A percentile compares a stretch with the other conserved stretches of the same genome.
Evolutionary conservation across 2,329 filamentous ascomycete species (phyloP).

Genomic region (Diaporthe nobilis): DNA sequence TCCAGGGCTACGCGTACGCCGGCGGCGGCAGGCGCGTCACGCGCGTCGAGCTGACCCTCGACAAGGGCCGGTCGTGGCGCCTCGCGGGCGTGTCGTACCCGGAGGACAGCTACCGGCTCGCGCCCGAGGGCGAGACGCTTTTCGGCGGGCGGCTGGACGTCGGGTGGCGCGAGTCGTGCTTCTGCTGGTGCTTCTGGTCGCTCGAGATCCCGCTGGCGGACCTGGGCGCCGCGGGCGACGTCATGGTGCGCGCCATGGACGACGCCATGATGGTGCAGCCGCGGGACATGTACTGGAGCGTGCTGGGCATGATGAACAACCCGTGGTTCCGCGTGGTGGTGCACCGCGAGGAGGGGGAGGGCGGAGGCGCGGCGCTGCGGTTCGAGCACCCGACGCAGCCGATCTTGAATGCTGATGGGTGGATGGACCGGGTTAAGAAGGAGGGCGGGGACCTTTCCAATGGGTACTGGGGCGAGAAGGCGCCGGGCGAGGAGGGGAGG

Average conservation of each 20-base stretch:
- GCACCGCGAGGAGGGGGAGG: constrained; percentile 75
- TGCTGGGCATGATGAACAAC: constrained; percentile 98
- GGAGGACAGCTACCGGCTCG: constrained; percentile 84
- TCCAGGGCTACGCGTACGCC: constrained; percentile 88
- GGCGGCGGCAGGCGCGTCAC: constrained; percentile 89
- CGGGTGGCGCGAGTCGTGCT: constrained; percentile 83
- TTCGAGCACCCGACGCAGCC: constrained; percentile 95
- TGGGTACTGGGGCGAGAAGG: constrained; percentile 85
- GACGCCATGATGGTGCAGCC: constrained; percentile 90
- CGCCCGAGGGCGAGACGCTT: constrained; percentile 71
- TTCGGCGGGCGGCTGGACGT: constrained; percentile 86
- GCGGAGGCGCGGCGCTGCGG: constrained; percentile 61
- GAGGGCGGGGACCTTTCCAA: constrained; percentile 84
- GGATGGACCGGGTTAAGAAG: constrained; percentile 95
- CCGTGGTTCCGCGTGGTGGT: constrained; percentile 91
- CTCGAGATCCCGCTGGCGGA: constrained; percentile 75
- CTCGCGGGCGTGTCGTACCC: constrained; percentile 85
- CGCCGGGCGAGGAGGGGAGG: constrained; percentile 63
- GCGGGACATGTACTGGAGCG: constrained; percentile 95
- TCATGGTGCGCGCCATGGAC: constrained; percentile 90
- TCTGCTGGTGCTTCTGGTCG: constrained; percentile 96
- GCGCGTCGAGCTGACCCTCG: constrained; percentile 85
- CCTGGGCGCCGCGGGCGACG: constrained; percentile 76
- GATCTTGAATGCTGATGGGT: constrained; percentile 82
- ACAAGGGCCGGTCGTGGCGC: constrained; percentile 85